Percentiles rank a stretch among this genome's conserved stretches.
Evolutionary conservation across 2,329 filamentous ascomycete genomes (phyloP).

Genomic region (Penicillium sp.): DNA sequence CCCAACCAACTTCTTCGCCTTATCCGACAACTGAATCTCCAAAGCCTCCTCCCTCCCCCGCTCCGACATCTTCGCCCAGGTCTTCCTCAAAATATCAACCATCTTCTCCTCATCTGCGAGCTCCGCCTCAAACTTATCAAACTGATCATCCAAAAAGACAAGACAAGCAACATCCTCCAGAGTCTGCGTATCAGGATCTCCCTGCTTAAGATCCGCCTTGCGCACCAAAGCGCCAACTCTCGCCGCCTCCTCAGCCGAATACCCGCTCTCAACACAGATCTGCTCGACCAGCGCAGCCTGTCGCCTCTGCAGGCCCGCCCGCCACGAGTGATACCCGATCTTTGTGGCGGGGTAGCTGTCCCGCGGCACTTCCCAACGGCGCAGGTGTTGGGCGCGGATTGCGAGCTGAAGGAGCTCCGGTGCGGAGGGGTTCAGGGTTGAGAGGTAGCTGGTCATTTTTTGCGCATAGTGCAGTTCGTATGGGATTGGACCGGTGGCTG

Average conservation of each 20-base stretch:
- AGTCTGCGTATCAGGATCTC: slow-evolving; percentile 57
- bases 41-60: slow-evolving; percentile 63
- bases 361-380: slow-evolving; percentile 79
- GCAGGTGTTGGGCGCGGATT: slow-evolving; percentile 80
- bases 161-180: slow-evolving; percentile 84
- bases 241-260: slow-evolving; percentile 52
- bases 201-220: slow-evolving; percentile 67
- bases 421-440: slow-evolving; percentile 57
- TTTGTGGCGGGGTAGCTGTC: slow-evolving; percentile 70
- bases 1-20: slow-evolving; percentile 59
- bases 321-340: slow-evolving; percentile 76
- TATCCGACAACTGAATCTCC: slow-evolving; percentile 61
- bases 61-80: slow-evolving; percentile 72
- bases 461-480: slow-evolving; percentile 81
- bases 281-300: slow-evolving; percentile 60
- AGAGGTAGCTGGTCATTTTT: slow-evolving; percentile 74
- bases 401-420: slow-evolving; percentile 69
- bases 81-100: slow-evolving; percentile 66
- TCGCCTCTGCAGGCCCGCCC: slow-evolving; percentile 68
- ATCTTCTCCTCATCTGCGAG: slow-evolving; percentile 73
- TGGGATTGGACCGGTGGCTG: slow-evolving; percentile 51
- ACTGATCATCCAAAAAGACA: slow-evolving; percentile 83
- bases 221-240: slow-evolving; percentile 69
- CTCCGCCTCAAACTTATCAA: slow-evolving; percentile 72
- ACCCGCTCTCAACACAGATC: slow-evolving; percentile 54